Conservation (phyloP, 78 protist species). For the Protostelium mycophagum region DNA sequence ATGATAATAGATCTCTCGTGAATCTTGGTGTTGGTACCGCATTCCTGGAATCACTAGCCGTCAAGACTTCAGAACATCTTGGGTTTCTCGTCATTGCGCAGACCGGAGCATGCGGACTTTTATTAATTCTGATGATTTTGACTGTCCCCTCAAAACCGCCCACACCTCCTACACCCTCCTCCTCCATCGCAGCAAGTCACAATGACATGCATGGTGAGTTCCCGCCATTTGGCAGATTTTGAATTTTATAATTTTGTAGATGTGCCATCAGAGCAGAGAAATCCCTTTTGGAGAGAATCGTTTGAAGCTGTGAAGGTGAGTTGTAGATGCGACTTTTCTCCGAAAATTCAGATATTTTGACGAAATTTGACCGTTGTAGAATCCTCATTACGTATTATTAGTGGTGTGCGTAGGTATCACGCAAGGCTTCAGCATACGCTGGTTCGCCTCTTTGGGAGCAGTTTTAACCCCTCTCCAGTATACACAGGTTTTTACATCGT, state of each 20-base stretch:
- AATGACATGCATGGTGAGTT: too few relatives aligned
- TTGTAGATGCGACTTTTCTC: too few relatives aligned
- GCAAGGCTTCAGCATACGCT: not conserved
- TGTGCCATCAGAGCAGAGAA: too few relatives aligned
- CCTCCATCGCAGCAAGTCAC: not conserved
- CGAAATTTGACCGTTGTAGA: too few relatives aligned
- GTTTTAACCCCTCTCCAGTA: not conserved
- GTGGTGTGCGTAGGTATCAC: not conserved
- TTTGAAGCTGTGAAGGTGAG: too few relatives aligned
- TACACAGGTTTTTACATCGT: not conserved
- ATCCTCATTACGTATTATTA: not conserved
- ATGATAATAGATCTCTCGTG: too few relatives aligned
- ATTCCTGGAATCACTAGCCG: not conserved
- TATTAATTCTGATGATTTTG: not conserved
- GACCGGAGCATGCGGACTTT: not conserved
- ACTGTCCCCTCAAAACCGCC: not conserved
- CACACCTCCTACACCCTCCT: not conserved
- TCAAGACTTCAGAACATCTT: not conserved
- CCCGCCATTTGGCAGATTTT: too few relatives aligned
- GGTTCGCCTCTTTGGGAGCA: not conserved
- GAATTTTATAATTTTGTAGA: too few relatives aligned
- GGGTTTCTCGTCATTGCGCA: not conserved
- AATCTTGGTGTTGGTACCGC: not conserved
- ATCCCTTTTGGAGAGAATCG: too few relatives aligned
- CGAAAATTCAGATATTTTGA: too few relatives aligned